Evolutionary conservation across 768 basidiomycete species (phyloP), one percentile per base, ranked within the genome.

Genomic region (Suillus plorans): DNA sequence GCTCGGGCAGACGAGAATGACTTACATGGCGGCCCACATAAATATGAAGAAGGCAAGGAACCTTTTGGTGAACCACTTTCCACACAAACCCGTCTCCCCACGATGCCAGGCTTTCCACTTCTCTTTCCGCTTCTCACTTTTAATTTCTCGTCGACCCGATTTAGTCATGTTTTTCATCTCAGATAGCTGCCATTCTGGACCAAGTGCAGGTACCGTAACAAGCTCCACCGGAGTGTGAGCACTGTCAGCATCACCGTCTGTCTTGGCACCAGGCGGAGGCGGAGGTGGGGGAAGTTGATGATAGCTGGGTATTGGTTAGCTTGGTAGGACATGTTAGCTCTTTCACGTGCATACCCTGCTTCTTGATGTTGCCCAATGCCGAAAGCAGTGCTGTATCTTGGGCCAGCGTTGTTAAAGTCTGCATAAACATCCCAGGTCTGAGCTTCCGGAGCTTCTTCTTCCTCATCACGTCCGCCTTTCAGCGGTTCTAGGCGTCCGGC

Each of bases 181-280:
- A 22, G 84, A 79, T 59, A 87, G 86, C 31, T 84, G 84, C 95
- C 95, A 98, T 78, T 98, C 95, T 0, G 95, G 80, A 22, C 95
- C 95, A 3, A 98, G 82, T 2, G 92, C 92, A 3, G 95, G 95
- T 0, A 97, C 94, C 1, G 95, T 97, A 52, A 97, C 90, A 75
- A 96, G 82, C 76, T 98, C 95, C 28, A 95, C 91, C 4, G 85
- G 86, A 12, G 80, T 80, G 5, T 70, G 63, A 20, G 76, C 60
- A 50, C 68, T 71, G 53, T 74, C 72, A 14, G 72, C 70, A 57
- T 81, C 81, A 13, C 70, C 80, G 34, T 83, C 84, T 37, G 66
- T 62, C 67, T 78, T 81, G 63, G 72, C 74, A 52, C 74, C 25
- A 67, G 49, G 14, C 18, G 64, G 12, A 47, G 74, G 67, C 0